A percentile compares a stretch with the other conserved stretches of the same genome.
These are phyloP conservation scores for Picea sitchensis DNA, from an alignment of 75 land plant species.

Conservation along the genomic window DNA sequence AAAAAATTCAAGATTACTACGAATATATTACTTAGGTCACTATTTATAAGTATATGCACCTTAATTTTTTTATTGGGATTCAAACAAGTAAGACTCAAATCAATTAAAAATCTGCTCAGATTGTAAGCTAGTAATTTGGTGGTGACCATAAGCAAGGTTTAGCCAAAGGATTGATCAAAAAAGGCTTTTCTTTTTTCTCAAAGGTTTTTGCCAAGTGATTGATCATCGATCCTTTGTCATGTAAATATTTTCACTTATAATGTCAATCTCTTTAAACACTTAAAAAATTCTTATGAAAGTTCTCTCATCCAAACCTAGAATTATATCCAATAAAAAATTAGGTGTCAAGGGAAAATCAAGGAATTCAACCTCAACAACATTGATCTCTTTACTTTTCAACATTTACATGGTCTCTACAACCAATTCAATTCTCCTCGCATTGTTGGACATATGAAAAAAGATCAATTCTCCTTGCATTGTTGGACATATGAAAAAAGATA, in stretches of 20 bases:
- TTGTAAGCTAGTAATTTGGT: conserved; percentile 89
- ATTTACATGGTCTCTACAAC: conserved; percentile 36
- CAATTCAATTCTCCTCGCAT: conserved; percentile 27
- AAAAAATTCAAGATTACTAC: background rate
- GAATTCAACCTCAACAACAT: conserved; percentile 38
- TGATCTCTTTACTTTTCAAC: conserved; percentile 33
- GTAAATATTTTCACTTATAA: conserved; percentile 52
- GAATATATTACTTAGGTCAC: background rate
- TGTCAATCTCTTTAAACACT: conserved; percentile 41
- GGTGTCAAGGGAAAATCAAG: conserved; percentile 50
- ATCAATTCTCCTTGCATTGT: conserved; percentile 49
- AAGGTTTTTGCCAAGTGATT: conserved; percentile 51
- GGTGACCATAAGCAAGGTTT: conserved; percentile 87
- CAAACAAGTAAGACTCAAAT: conserved; percentile 60
- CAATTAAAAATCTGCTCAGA: conserved; percentile 58
- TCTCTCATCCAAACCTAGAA: conserved; percentile 51
- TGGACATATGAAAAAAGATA: conserved; percentile 90
- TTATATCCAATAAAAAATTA: conserved; percentile 47
- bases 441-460: conserved; percentile 91
- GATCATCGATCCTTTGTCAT: conserved; percentile 69
- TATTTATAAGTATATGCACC: background rate
- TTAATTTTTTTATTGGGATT: background rate
- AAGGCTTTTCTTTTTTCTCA: conserved; percentile 19
- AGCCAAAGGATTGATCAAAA: conserved; percentile 17
- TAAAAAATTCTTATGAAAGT: conserved; percentile 42